A percentile compares a stretch with the other conserved stretches of the same genome.
phyloP scores from a whole-genome alignment of 2,329 filamentous ascomycete species.

The Beauveria asiatica region DNA sequence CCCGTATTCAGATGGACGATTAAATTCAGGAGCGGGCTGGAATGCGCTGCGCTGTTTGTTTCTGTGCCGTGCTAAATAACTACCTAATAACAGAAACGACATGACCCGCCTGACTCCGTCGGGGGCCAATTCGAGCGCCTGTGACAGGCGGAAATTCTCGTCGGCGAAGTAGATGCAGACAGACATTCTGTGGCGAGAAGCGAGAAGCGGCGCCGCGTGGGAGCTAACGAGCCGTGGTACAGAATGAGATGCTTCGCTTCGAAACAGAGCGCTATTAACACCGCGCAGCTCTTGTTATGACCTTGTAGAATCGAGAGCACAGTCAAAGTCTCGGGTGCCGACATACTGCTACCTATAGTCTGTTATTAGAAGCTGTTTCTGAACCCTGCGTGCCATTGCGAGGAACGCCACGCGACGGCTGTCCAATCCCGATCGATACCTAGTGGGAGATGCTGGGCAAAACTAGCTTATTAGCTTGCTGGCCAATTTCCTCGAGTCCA shows the following conservation, averaged over 20 bases:
- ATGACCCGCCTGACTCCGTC: neutral
- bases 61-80: neutral
- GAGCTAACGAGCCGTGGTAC: neutral
- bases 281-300: neutral
- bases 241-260: neutral
- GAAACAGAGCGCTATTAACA: neutral
- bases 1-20: neutral
- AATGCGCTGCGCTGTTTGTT: neutral
- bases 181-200: neutral
- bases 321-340: neutral
- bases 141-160: constrained; percentile 4
- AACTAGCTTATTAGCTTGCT: neutral
- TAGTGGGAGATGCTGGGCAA: neutral
- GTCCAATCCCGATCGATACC: neutral
- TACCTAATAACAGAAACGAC: neutral
- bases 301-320: neutral
- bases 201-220: neutral
- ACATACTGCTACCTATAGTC: neutral
- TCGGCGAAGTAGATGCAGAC: neutral
- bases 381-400: neutral
- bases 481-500: neutral
- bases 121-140: neutral
- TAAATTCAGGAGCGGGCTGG: neutral
- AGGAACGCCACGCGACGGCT: neutral
- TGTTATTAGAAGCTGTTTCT: neutral